Evolutionary conservation across 352 stramenopile species (phyloP).

Genomic region (Heterotrichella gracilis): DNA sequence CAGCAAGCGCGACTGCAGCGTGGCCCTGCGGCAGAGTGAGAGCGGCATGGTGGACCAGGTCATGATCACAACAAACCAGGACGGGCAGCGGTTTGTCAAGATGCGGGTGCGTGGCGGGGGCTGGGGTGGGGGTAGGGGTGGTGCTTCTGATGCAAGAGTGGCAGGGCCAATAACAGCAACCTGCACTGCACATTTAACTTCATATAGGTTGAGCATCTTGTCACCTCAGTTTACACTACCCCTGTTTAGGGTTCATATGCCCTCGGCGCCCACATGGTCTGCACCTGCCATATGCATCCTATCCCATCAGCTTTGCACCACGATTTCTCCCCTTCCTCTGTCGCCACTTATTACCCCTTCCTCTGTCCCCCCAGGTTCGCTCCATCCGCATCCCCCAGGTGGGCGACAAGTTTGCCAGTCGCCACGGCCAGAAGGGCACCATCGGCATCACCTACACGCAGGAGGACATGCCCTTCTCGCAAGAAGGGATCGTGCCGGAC

Average conservation of each 20-base stretch:
- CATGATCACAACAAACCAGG: conserved; percentile 79
- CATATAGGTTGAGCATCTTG: too few species aligned
- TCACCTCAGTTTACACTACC: too few species aligned
- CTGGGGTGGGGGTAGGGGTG: too few species aligned
- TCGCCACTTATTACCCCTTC: too few species aligned
- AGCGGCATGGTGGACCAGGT: conserved; percentile 96
- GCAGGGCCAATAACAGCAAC: too few species aligned
- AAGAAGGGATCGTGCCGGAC: conserved; percentile 89
- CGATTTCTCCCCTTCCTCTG: too few species aligned
- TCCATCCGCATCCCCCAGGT: conserved; percentile 93
- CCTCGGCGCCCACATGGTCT: too few species aligned
- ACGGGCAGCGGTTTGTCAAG: conserved; percentile 61
- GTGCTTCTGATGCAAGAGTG: too few species aligned
- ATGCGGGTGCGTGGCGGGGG: conserved; percentile 73
- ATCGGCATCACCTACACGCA: conserved; percentile 97
- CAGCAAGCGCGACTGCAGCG: conserved; percentile 80
- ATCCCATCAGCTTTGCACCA: too few species aligned
- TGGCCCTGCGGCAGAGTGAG: conserved; percentile 76
- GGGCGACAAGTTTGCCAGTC: conserved; percentile 77
- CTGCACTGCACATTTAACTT: too few species aligned
- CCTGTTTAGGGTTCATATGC: too few species aligned
- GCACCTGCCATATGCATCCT: too few species aligned
- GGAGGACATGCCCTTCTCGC: conserved; percentile 98
- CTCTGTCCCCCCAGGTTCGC: conserved; percentile 56
- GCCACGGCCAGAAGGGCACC: conserved; percentile 69